Evolutionary conservation across 2,329 filamentous ascomycete genomes (phyloP).

Genomic region (Lecanicillium sp.): DNA sequence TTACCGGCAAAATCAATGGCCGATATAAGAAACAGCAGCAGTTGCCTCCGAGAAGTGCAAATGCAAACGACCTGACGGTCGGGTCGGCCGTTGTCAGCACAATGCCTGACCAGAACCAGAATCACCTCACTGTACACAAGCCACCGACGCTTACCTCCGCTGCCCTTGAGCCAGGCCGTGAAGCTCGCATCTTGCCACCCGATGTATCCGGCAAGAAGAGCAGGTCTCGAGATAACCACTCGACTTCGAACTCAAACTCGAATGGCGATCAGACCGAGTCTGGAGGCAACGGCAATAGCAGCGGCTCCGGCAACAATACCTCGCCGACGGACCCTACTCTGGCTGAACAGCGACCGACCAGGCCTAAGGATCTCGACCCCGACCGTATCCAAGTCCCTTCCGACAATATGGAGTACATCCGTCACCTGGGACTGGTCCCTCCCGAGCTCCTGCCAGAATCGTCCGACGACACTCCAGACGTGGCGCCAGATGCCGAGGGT

Average conservation of each 20-base stretch:
- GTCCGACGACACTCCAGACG: slow-evolving; percentile 31
- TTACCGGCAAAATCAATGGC: slow-evolving; percentile 59
- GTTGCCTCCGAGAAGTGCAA: slow-evolving; percentile 11
- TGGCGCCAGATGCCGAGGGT: slow-evolving; percentile 57
- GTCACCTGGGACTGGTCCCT: slow-evolving; percentile 61
- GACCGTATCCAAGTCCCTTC: slow-evolving; percentile 66
- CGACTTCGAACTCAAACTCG: slow-evolving; percentile 40
- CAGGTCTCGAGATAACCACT: slow-evolving; percentile 34
- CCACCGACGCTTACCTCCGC: background rate
- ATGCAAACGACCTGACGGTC: slow-evolving; percentile 3
- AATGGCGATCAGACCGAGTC: slow-evolving; percentile 39
- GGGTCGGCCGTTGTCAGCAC: background rate
- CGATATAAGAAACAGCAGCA: slow-evolving; percentile 24
- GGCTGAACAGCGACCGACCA: slow-evolving; percentile 68
- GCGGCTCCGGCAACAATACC: slow-evolving; percentile 27
- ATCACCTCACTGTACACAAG: background rate
- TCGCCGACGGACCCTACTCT: slow-evolving; percentile 32
- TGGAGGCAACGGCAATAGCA: slow-evolving; percentile 24
- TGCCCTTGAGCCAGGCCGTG: slow-evolving; percentile 30
- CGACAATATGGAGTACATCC: slow-evolving; percentile 75
- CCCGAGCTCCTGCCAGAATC: slow-evolving; percentile 43
- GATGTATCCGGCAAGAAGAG: slow-evolving; percentile 30
- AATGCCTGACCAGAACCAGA: background rate
- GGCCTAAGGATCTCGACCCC: slow-evolving; percentile 69
- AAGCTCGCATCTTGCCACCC: slow-evolving; percentile 38